Base-by-base conservation (phyloP, 768 basidiomycete species). In the Pleurotus djamor region DNA sequence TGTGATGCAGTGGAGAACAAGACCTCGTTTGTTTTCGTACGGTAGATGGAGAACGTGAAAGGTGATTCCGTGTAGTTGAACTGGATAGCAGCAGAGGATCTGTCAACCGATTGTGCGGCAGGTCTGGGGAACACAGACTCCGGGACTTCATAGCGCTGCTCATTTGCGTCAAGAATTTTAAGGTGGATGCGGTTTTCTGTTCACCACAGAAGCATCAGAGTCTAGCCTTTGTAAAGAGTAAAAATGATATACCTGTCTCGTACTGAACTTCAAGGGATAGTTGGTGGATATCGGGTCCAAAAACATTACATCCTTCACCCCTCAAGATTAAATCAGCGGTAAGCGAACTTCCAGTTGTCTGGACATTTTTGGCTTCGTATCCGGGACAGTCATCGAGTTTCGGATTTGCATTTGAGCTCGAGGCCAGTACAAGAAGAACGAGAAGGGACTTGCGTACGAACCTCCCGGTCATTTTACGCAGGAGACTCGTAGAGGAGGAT, bases 41-140 rank as follows among this genome's bases (percentile, higher is more conserved):
- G 83, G 61, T 69, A 72, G 63, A 88, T 77, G n/a, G 79, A 75
- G 71, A 90, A 89, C 0, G 83, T 76, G 70, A 89, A 89, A 0
- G 87, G 86, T 0, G 79, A 77, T 0, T 74, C 56, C n/a, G 81
- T 85, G 66, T 83, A 87, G 59, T 80, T 82, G 77, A 90, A 88
- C 45, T 76, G 72, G 60, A 90, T 85, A 4, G 71, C 69, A 2
- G 84, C 73, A 0, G 69, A 61, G 0, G 75, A 64, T 6, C 70
- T 65, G 34, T 71, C 68, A 12, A 63, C 52, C 2, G 64, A 54
- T 21, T 72, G 60, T 32, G 70, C 59, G 8, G 70, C 65, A 0
- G 87, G 87, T 0, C 85, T 79, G 7, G 86, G 84, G 41, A 89
- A 68, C 28, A 89, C 82, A 0, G 77, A 78, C 10, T 82, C 81